These are phyloP conservation scores for Fonsecaea pedrosoi DNA, from an alignment of 2,329 filamentous ascomycete species.

Conservation along the genomic window DNA sequence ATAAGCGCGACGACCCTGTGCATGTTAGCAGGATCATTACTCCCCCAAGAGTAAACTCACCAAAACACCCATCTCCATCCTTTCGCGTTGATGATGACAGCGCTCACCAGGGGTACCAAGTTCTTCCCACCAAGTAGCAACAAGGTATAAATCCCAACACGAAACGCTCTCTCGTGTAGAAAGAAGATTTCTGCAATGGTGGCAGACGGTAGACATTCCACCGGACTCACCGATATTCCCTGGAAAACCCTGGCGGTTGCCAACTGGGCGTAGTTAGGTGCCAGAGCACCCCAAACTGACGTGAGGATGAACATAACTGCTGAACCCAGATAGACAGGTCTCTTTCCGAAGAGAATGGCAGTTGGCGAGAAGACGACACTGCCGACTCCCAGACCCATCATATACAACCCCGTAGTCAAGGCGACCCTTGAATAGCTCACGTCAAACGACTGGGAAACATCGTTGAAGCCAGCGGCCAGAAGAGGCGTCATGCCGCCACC, in stretches of 20 bases:
- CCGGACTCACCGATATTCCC: conserved; percentile 84
- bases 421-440: conserved; percentile 76
- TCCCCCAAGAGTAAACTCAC: conserved; percentile 41
- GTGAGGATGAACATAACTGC: conserved; percentile 78
- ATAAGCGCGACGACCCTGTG: conserved; percentile 69
- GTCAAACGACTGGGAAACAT: conserved; percentile 72
- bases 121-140: conserved; percentile 91
- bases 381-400: conserved; percentile 89
- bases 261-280: conserved; percentile 79
- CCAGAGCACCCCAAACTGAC: conserved; percentile 84
- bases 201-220: conserved; percentile 90
- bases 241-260: conserved; percentile 84
- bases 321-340: conserved; percentile 83
- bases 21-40: conserved; percentile 13
- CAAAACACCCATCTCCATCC: conserved; percentile 93
- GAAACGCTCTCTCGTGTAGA: conserved; percentile 89
- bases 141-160: conserved; percentile 90
- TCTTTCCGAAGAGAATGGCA: conserved; percentile 87
- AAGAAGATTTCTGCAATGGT: conserved; percentile 98
- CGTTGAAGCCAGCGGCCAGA: conserved; percentile 84
- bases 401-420: conserved; percentile 88
- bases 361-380: conserved; percentile 86
- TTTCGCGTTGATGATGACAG: conserved; percentile 76
- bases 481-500: conserved; percentile 92
- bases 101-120: conserved; percentile 83